A percentile compares a stretch with the other conserved stretches of the same genome.
phyloP scores from a whole-genome alignment of 305 asterid genomes.

The Fraxinus dipetala region DNA sequence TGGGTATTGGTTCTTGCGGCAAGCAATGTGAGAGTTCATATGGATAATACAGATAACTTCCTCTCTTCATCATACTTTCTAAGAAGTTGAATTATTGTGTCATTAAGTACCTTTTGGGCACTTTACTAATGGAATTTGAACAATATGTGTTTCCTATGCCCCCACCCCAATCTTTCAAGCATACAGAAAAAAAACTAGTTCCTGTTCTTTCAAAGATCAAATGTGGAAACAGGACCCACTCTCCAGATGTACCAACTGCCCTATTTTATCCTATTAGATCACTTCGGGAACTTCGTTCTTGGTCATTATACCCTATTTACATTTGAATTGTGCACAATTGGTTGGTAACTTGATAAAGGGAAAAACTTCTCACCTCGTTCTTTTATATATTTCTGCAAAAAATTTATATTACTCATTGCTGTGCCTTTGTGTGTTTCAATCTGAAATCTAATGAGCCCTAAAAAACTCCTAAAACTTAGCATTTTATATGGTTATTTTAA shows the following conservation, averaged over 20 bases:
- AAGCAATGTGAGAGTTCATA: not conserved
- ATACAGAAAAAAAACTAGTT: not conserved
- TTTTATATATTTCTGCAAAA: not conserved
- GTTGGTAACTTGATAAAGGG: not conserved
- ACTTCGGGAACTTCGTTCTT: not conserved
- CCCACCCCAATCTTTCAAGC: not conserved
- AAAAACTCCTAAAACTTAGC: not conserved
- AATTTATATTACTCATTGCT: too few species aligned
- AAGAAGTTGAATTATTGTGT: not conserved
- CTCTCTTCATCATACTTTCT: not conserved
- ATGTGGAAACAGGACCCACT: not conserved
- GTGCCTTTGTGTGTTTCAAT: not conserved
- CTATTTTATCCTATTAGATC: not conserved
- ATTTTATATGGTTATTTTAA: not conserved
- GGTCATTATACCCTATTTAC: not conserved
- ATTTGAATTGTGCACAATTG: not conserved
- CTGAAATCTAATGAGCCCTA: not conserved
- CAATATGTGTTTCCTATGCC: not conserved
- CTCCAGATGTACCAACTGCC: not conserved
- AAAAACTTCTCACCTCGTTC: not conserved
- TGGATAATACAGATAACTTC: not conserved
- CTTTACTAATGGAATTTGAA: not conserved
- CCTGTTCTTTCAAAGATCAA: not conserved
- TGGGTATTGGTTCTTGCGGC: not conserved
- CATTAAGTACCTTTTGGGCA: not conserved